These are phyloP conservation scores for Isatis tinctoria DNA, from an alignment of 345 rosid genomes.

Conservation along the genomic window DNA sequence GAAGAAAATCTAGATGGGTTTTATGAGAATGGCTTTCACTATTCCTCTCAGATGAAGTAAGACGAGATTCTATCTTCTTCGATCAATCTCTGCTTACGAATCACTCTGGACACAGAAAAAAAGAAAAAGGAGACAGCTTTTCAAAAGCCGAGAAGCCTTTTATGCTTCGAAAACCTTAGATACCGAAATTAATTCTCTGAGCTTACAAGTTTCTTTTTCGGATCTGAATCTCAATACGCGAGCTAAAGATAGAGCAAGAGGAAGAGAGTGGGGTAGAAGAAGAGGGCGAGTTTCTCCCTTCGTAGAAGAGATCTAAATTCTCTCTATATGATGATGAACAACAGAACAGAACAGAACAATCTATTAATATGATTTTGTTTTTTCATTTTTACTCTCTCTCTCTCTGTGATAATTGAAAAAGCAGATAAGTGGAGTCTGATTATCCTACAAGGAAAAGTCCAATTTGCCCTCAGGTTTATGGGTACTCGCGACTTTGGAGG, in stretches of 20 bases:
- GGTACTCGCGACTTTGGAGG: slow-evolving; percentile 15
- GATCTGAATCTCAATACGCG: slow-evolving; percentile 24
- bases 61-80: slow-evolving; percentile 12
- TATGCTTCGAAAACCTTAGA: not conserved
- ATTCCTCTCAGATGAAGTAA: not conserved
- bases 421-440: slow-evolving; percentile 29
- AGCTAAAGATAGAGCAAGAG: not conserved
- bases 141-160: slow-evolving; percentile 4
- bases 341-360: not conserved
- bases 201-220: not conserved
- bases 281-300: not conserved
- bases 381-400: not conserved
- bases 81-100: slow-evolving; percentile 5
- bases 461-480: slow-evolving; percentile 12
- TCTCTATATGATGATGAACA: not conserved
- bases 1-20: not conserved
- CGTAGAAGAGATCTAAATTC: slow-evolving; percentile 28
- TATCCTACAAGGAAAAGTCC: slow-evolving; percentile 7
- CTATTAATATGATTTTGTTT: not conserved
- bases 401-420: slow-evolving; percentile 3
- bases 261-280: not conserved
- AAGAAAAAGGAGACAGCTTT: not conserved
- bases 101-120: not conserved
- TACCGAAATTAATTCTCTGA: not conserved
- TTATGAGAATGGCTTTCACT: not conserved